phyloP scores from a whole-genome alignment of 768 basidiomycete species.

The Auriculariales sp. region DNA sequence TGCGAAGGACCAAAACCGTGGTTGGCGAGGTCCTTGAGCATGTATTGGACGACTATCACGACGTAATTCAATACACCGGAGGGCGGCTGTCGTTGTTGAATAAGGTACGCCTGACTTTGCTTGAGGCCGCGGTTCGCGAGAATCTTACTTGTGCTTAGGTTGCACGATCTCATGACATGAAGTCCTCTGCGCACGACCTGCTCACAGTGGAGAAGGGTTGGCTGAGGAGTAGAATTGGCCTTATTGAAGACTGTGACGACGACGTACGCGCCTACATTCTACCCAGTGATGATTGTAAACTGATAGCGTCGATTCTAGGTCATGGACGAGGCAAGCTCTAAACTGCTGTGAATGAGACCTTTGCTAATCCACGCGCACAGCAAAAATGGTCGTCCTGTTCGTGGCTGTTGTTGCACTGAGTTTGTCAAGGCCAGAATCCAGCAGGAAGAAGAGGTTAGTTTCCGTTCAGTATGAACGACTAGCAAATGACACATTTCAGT shows the following conservation, averaged over 20 bases:
- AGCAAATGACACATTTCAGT: too few relatives aligned
- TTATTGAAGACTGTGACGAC: slow-evolving; percentile 73
- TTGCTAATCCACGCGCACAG: slow-evolving; percentile 15
- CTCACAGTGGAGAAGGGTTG: slow-evolving; percentile 64
- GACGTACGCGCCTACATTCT: slow-evolving; percentile 18
- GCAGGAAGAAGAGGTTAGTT: slow-evolving; percentile 30
- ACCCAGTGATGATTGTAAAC: neutral
- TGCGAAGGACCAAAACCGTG: slow-evolving; percentile 27
- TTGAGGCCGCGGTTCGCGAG: too few relatives aligned
- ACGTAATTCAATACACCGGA: slow-evolving; percentile 51
- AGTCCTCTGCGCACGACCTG: slow-evolving; percentile 47
- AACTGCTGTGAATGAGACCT: slow-evolving; percentile 6
- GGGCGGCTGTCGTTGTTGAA: slow-evolving; percentile 70
- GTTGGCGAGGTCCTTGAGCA: slow-evolving; percentile 23
- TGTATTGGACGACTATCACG: neutral
- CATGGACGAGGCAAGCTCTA: slow-evolving; percentile 66
- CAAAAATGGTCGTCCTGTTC: slow-evolving; percentile 77
- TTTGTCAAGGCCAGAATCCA: slow-evolving; percentile 49
- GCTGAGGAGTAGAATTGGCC: slow-evolving; percentile 64
- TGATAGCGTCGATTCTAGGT: slow-evolving; percentile 16
- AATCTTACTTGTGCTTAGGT: too few relatives aligned
- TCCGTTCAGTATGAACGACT: too few relatives aligned
- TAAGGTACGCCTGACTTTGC: slow-evolving; percentile 21
- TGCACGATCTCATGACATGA: slow-evolving; percentile 45
- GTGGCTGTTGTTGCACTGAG: slow-evolving; percentile 60